These are phyloP conservation scores for Trichoderma endophyticum DNA, from an alignment of 2,329 filamentous ascomycete species.

Conservation along the genomic window DNA sequence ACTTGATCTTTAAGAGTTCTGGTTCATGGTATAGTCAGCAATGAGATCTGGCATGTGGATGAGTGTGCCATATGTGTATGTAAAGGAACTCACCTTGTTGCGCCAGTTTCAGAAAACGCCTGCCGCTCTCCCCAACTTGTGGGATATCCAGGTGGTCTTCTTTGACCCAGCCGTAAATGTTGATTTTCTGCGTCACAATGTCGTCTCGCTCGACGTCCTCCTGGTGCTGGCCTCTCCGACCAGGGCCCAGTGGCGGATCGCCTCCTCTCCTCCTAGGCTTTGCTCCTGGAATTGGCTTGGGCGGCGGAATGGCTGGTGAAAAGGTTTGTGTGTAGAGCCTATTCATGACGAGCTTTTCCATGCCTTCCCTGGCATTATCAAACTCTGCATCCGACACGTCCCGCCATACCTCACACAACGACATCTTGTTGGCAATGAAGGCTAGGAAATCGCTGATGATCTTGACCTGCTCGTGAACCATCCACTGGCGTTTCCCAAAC, in stretches of 20 bases:
- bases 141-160: slow-evolving; percentile 94
- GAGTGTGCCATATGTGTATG: slow-evolving; percentile 5
- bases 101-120: slow-evolving; percentile 81
- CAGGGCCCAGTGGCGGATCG: slow-evolving; percentile 69
- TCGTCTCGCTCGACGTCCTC: slow-evolving; percentile 97
- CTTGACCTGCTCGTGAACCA: slow-evolving; percentile 99
- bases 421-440: slow-evolving; percentile 99
- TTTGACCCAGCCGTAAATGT: slow-evolving; percentile 91
- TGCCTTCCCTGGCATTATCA: slow-evolving; percentile 95
- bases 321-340: slow-evolving; percentile 93
- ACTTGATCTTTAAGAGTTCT: slow-evolving; percentile 95
- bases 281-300: slow-evolving; percentile 67
- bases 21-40: not conserved
- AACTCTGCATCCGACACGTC: slow-evolving; percentile 96
- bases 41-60: slow-evolving; percentile 4
- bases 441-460: slow-evolving; percentile 95
- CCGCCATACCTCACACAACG: slow-evolving; percentile 91
- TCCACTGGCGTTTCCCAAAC: slow-evolving; percentile 97
- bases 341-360: slow-evolving; percentile 99
- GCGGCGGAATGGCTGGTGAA: slow-evolving; percentile 83
- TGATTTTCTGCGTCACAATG: slow-evolving; percentile 92
- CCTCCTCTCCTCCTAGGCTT: slow-evolving; percentile 66
- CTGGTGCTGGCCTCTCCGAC: slow-evolving; percentile 91
- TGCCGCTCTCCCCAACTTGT: slow-evolving; percentile 77
- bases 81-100: slow-evolving; percentile 64